phyloP scores from a whole-genome alignment of 208 protist genomes.

The Leptomonas pyrrhocoris region DNA sequence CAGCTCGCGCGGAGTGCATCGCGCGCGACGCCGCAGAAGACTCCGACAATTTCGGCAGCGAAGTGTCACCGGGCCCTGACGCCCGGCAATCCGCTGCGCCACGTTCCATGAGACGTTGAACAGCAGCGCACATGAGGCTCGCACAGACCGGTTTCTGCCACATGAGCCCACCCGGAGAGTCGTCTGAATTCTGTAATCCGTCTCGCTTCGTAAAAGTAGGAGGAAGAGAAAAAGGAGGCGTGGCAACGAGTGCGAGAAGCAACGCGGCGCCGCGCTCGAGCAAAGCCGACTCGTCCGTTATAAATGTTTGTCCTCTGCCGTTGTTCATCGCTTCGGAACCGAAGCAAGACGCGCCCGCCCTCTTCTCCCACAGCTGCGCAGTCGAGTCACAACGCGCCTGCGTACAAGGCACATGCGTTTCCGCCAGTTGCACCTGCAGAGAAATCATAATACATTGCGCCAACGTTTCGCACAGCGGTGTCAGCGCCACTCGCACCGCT shows the following conservation, averaged over 20 bases:
- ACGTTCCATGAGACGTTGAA: neutral
- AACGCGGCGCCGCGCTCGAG: constrained; percentile 11
- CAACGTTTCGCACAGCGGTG: constrained; percentile 12
- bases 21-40: no score
- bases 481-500: constrained; percentile 11
- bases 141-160: neutral
- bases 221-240: neutral
- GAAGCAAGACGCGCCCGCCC: neutral
- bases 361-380: neutral
- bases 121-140: neutral
- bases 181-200: neutral
- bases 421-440: constrained; percentile 4
- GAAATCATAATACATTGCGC: constrained; percentile 12
- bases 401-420: neutral
- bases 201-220: neutral
- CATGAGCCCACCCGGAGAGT: neutral
- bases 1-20: neutral
- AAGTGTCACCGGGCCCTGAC: neutral
- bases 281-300: neutral
- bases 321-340: no score
- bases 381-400: neutral
- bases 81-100: neutral
- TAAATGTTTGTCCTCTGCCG: no score
- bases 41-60: neutral
- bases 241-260: constrained; percentile 20